Base-by-base conservation (phyloP, 2,329 filamentous ascomycete species). In the Polytolypa hystricis region DNA sequence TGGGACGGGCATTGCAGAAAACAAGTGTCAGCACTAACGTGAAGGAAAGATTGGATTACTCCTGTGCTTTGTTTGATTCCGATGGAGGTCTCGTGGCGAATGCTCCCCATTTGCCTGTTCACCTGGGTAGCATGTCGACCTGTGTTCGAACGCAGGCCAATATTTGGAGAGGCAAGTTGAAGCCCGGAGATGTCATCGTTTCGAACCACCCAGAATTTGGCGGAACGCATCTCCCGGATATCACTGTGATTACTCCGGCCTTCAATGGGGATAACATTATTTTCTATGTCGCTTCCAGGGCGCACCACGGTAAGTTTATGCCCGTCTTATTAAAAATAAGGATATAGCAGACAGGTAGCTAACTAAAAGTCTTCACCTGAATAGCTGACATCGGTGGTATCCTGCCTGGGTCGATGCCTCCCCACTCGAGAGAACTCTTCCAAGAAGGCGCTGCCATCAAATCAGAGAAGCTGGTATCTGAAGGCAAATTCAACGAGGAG, bases 201-300 rank as follows among this genome's bases (percentile, higher is more conserved):
- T 83, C 81, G 0, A 91, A 91, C 48, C 84, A 91, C 51, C 84
- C 84, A 1, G 84, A 84, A 54, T 87, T 79, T 50, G 84, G 84
- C 21, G 84, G 84, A 27, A 93, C 84, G 0, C 84, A 91, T 63
- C 61, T 91, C 17, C 84, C 83, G 1, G 83, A 91, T 51, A 84
- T 91, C 39, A 91, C 83, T 0, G 78, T 81, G 15, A 69, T 84
- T 43, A 84, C 81, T 41, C 80, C 80, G 0, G 79, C 79, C 1
- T 85, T 84, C 56, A 73, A 71, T 44, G 77, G 74, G 2, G 70
- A 81, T 38, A 70, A 75, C 5, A 83, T 84, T 37, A 66, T 84
- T 14, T 84, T 84, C 56, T 85, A 84, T 42, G 79, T 81, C 2
- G 80, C 80, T 1, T 82, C 78, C 11, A 69, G 80, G 21, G 81